These are phyloP conservation scores for Trichaptum fuscoviolaceum DNA, from an alignment of 768 basidiomycete genomes.

Conservation along the genomic window DNA sequence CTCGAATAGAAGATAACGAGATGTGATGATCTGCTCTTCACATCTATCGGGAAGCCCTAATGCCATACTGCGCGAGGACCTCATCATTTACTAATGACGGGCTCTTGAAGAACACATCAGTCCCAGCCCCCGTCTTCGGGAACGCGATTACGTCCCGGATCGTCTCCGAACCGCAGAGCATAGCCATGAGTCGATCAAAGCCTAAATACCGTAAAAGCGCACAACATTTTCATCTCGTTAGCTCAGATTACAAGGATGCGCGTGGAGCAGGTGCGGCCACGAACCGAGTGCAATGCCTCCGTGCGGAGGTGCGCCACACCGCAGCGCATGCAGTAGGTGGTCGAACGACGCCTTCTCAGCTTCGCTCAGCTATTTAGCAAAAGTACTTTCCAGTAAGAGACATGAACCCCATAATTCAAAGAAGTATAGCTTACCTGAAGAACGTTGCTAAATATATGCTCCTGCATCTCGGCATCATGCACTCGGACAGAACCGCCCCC, in stretches of 20 bases:
- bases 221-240: constrained; percentile 6
- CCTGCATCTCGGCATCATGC: constrained; percentile 84
- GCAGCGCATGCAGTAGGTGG: constrained; percentile 81
- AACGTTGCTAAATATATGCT: constrained; percentile 69
- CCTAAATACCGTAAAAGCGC: constrained; percentile 39
- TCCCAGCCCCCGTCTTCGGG: constrained; percentile 82
- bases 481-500: constrained; percentile 92
- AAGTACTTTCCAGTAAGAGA: background rate
- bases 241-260: background rate
- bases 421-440: constrained; percentile 56
- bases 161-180: constrained; percentile 79
- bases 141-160: constrained; percentile 97
- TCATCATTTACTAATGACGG: constrained; percentile 56
- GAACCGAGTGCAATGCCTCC: constrained; percentile 89
- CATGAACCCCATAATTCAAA: background rate
- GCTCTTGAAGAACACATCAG: constrained; percentile 86
- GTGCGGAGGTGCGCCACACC: constrained; percentile 91
- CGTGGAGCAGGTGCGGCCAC: constrained; percentile 16
- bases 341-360: constrained; percentile 71
- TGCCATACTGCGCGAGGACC: constrained; percentile 59
- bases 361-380: constrained; percentile 53
- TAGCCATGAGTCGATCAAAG: constrained; percentile 89
- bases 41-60: constrained; percentile 28
- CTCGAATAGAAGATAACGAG: background rate
- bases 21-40: background rate